Conservation (phyloP, 208 protist genomes). For the Angomonas deanei region DNA sequence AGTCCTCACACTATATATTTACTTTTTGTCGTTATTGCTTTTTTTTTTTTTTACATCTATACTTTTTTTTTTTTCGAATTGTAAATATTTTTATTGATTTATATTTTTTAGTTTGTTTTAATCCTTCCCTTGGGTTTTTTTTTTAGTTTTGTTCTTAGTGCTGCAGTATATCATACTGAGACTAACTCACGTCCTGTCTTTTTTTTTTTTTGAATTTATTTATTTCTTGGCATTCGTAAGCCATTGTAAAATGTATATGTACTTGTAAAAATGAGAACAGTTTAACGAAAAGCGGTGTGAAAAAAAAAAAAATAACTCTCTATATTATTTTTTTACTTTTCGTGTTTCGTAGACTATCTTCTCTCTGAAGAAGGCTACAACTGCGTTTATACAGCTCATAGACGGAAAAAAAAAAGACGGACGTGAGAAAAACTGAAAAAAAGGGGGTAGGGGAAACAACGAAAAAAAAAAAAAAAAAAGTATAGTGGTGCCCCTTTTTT, state of each 20-base stretch:
- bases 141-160: background rate
- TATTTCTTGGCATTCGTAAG: constrained; percentile 2
- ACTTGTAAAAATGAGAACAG: constrained; percentile 1
- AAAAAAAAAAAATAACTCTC: background rate
- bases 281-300: background rate
- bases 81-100: background rate
- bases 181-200: background rate
- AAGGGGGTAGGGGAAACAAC: no score
- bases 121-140: no score
- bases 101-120: constrained; percentile 1
- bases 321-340: constrained; percentile 1
- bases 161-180: background rate
- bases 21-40: no score
- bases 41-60: constrained; percentile 5
- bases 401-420: no score
- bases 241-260: no score
- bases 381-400: no score
- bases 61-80: background rate
- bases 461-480: no score
- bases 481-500: no score
- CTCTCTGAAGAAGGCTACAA: no score
- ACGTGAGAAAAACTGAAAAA: no score
- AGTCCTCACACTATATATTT: no score
- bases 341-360: background rate
- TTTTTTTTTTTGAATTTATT: background rate